phyloP scores from a whole-genome alignment of 805 yeast species.

The Schwanniomyces sp. region DNA sequence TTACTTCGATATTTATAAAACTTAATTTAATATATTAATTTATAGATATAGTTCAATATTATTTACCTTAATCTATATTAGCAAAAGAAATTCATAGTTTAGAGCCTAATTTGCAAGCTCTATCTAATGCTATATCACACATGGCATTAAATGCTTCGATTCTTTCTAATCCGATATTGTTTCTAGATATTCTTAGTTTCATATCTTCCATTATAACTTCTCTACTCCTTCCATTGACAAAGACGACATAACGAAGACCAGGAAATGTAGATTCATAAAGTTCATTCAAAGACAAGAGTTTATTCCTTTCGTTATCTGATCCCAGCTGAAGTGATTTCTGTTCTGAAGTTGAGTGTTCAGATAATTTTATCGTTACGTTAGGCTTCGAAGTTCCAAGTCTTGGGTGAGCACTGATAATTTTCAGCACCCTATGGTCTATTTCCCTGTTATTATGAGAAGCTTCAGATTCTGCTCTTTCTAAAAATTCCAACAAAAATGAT shows the following conservation, averaged over 20 bases:
- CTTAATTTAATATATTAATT: too few relatives aligned
- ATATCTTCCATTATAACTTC: slow-evolving; percentile 63
- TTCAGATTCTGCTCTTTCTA: slow-evolving; percentile 21
- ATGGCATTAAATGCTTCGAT: slow-evolving; percentile 75
- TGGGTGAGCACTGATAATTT: slow-evolving; percentile 89
- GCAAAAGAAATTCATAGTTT: slow-evolving; percentile 11
- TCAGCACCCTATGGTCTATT: slow-evolving; percentile 27
- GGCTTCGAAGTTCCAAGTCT: slow-evolving; percentile 67
- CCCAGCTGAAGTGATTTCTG: slow-evolving; percentile 61
- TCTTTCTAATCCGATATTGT: slow-evolving; percentile 57
- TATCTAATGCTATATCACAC: slow-evolving; percentile 87
- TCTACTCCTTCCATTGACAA: slow-evolving; percentile 81
- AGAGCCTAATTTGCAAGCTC: slow-evolving; percentile 56
- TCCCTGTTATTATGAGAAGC: slow-evolving; percentile 16
- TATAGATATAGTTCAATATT: too few relatives aligned
- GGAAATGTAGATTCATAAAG: slow-evolving; percentile 61
- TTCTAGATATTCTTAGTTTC: slow-evolving; percentile 55
- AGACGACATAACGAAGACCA: slow-evolving; percentile 80
- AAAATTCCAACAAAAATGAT: slow-evolving; percentile 29
- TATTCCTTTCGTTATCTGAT: slow-evolving; percentile 47
- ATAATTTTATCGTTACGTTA: slow-evolving; percentile 42
- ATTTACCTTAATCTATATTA: too few relatives aligned
- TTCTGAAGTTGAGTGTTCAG: slow-evolving; percentile 67
- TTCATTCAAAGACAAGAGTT: slow-evolving; percentile 54
- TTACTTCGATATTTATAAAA: not conserved